Base-by-base conservation (phyloP, 805 yeast genomes). In the Candida orba region DNA sequence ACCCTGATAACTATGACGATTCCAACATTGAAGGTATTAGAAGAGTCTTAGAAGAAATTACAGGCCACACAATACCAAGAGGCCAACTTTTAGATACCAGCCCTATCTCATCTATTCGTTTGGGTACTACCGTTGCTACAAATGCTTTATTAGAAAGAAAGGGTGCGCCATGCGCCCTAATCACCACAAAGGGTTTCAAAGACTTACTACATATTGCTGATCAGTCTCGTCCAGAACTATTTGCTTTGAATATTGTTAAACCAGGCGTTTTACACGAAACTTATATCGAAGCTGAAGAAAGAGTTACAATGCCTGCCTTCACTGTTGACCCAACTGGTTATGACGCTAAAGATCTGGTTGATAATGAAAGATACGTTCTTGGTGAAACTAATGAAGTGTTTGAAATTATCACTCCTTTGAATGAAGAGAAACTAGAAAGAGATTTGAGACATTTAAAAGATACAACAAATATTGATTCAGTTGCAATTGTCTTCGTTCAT, bases 221-320 rank as follows among this genome's bases (percentile, higher is more conserved):
- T 50, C 79, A 74, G 50, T 67, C 78, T 5, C 62, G 79, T 49
- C 79, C 79, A 4, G 66, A 69, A 42, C 65, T 73, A 25, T 74
- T 74, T 49, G 77, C 73, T 47, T 59, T 74, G 51, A 68, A 72
- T 20, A 73, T 75, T 33, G 64, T 62, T 25, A 73, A 72, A 46
- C 71, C 74, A 36, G 72, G 67, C 8, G 75, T 69, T 18, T 60
- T 74, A 41, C 73, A 72, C 42, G 60, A 63, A 18, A 46, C 54
- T 22, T 76, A 72, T 5, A 57, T 74, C 24, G 78, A 74, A 51
- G 63, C 71, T 35, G 75, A 72, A 45, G 79, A 73, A 51, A 59
- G 79, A 48, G 74, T 74, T 32, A 72, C 95, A 1, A 67, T 84
- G 39, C 90, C 76, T 45, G 81, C 75, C 40, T 84, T 71, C 52